Percentiles rank a stretch among this genome's conserved stretches.
Conservation (phyloP, 805 yeast species). For the Phaffomyces antillensis region DNA sequence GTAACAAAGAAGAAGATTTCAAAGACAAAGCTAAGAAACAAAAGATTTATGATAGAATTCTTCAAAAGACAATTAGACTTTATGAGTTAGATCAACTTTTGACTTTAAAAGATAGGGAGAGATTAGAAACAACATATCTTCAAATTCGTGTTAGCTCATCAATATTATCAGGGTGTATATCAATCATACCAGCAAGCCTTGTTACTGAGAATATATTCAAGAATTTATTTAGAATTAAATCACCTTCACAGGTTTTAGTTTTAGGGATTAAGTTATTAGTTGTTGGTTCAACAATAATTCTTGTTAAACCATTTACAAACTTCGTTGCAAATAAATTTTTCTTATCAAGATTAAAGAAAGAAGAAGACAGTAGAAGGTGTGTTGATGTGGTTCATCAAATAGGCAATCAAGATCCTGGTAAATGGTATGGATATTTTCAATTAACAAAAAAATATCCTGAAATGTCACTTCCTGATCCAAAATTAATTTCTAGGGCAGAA, state of each 20-base stretch:
- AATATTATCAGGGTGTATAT: not conserved
- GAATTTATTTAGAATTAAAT: not conserved
- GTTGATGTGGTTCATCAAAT: too few species aligned
- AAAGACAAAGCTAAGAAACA: not conserved
- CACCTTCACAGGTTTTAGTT: not conserved
- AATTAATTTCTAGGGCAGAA: too few species aligned
- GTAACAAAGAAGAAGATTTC: too few species aligned
- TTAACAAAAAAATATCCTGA: too few species aligned
- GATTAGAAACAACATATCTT: not conserved
- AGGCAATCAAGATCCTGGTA: too few species aligned
- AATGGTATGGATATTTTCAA: too few species aligned
- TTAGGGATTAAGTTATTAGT: not conserved
- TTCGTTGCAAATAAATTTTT: too few species aligned
- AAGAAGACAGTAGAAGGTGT: too few species aligned
- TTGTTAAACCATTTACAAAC: too few species aligned
- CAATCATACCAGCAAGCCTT: not conserved
- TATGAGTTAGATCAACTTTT: not conserved
- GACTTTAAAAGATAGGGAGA: not conserved
- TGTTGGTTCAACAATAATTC: too few species aligned
- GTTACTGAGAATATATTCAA: not conserved
- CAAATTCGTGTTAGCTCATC: not conserved
- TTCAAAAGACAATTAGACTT: not conserved
- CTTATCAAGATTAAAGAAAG: too few species aligned
- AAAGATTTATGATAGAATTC: not conserved
- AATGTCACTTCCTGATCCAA: not conserved